These are phyloP conservation scores for Coriaria nepalensis DNA, from an alignment of 306 rosid species.

Conservation along the genomic window DNA sequence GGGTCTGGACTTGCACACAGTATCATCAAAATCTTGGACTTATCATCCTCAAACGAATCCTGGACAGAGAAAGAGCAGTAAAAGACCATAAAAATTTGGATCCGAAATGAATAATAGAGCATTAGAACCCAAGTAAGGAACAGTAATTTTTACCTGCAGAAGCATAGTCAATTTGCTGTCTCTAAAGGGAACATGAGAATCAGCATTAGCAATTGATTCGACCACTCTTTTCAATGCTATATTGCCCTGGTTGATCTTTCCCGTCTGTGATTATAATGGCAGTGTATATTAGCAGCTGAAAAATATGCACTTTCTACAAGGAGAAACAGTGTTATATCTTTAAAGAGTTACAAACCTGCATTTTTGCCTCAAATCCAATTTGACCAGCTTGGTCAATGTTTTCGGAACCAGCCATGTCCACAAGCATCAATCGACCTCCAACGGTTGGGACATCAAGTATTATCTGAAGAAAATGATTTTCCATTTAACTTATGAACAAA, in stretches of 20 bases:
- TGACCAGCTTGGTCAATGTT: slow-evolving; percentile 99
- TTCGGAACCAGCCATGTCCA: slow-evolving; percentile 99
- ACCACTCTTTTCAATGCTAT: slow-evolving; percentile 90
- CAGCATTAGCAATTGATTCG: slow-evolving; percentile 97
- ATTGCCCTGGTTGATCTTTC: slow-evolving; percentile 93
- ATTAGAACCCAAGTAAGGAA: neutral
- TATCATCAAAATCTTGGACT: slow-evolving; percentile 84
- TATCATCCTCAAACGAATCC: slow-evolving; percentile 99
- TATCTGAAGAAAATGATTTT: slow-evolving; percentile 32
- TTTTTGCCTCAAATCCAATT: slow-evolving; percentile 91
- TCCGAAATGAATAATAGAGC: slow-evolving; percentile 1
- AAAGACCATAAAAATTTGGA: slow-evolving; percentile 7
- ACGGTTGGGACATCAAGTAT: slow-evolving; percentile 91
- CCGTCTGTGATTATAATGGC: slow-evolving; percentile 45
- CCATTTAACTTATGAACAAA: neutral
- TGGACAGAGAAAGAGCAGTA: slow-evolving; percentile 17
- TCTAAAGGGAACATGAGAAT: slow-evolving; percentile 95
- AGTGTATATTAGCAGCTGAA: neutral
- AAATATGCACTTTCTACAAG: too few species aligned
- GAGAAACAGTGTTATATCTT: too few species aligned
- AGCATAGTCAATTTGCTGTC: slow-evolving; percentile 99
- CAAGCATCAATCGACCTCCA: slow-evolving; percentile 95
- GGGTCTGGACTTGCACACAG: slow-evolving; percentile 97
- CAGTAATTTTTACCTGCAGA: slow-evolving; percentile 59
- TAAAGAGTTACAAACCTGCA: slow-evolving; percentile 47